These are phyloP conservation scores for Rhypophila decipiens DNA, from an alignment of 495 filamentous ascomycete genomes.

Conservation along the genomic window DNA sequence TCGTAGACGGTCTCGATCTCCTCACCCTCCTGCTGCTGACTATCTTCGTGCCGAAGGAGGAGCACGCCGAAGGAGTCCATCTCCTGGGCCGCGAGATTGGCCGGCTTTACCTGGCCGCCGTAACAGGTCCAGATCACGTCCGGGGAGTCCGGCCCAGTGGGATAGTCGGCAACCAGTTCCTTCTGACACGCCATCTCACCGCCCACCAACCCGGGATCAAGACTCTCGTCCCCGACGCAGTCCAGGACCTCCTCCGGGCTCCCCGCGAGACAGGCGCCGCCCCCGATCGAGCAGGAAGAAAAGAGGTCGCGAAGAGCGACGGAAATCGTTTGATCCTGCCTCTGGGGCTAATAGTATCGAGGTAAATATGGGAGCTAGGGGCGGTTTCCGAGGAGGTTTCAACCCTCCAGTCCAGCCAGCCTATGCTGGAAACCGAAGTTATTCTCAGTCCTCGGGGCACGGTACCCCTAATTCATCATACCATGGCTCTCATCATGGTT, in stretches of 20 bases:
- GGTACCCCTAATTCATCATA: constrained; percentile 54
- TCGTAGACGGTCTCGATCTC: constrained; percentile 18
- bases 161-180: constrained; percentile 27
- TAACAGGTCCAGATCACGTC: constrained; percentile 32
- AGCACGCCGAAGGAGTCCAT: constrained; percentile 13
- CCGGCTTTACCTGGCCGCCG: constrained; percentile 25
- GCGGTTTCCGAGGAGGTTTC: constrained; percentile 34
- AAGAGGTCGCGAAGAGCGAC: constrained; percentile 27
- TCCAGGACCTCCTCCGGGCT: constrained; percentile 25
- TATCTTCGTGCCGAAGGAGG: background rate
- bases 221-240: constrained; percentile 22
- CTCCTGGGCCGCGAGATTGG: constrained; percentile 23
- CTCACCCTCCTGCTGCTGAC: constrained; percentile 3
- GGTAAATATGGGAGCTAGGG: constrained; percentile 37
- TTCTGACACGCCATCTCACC: constrained; percentile 28
- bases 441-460: constrained; percentile 54
- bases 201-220: constrained; percentile 25
- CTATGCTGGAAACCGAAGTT: constrained; percentile 33
- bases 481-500: constrained; percentile 61
- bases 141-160: constrained; percentile 16
- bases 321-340: constrained; percentile 24
- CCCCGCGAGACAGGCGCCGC: constrained; percentile 29
- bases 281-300: constrained; percentile 30
- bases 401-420: constrained; percentile 24
- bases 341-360: constrained; percentile 45